Percentiles rank a stretch among this genome's conserved stretches.
These are phyloP conservation scores for Zygotorulaspora sp. DNA, from an alignment of 805 yeast genomes.

Conservation along the genomic window DNA sequence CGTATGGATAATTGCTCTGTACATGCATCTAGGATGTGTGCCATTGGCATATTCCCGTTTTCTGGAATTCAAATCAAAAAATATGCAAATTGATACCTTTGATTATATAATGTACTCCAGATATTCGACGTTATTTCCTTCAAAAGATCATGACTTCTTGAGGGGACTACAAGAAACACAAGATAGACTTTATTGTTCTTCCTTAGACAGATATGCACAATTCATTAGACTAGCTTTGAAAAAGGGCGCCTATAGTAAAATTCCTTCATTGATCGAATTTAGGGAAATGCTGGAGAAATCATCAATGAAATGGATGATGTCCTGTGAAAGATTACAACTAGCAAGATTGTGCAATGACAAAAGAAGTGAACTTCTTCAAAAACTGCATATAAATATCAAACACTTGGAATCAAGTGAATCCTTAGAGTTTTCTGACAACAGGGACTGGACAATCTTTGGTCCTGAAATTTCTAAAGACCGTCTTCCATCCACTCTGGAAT, in stretches of 20 bases:
- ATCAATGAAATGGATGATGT: slow-evolving; percentile 38
- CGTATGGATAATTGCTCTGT: slow-evolving; percentile 66
- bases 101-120: slow-evolving; percentile 51
- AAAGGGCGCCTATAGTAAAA: slow-evolving; percentile 57
- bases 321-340: slow-evolving; percentile 22
- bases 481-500: slow-evolving; percentile 15
- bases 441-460: slow-evolving; percentile 29
- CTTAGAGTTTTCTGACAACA: slow-evolving; percentile 18
- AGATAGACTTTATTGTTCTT: slow-evolving; percentile 46
- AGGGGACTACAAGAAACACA: slow-evolving; percentile 35
- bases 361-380: slow-evolving; percentile 16
- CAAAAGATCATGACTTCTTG: slow-evolving; percentile 32
- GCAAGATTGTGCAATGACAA: slow-evolving; percentile 33
- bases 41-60: slow-evolving; percentile 49
- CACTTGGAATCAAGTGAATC: slow-evolving; percentile 32
- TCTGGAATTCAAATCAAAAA: slow-evolving; percentile 56
- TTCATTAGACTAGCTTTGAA: slow-evolving; percentile 53
- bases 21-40: slow-evolving; percentile 52
- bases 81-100: slow-evolving; percentile 70
- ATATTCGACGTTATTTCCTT: slow-evolving; percentile 44
- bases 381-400: slow-evolving; percentile 25
- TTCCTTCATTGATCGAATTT: slow-evolving; percentile 62
- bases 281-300: slow-evolving; percentile 50
- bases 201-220: slow-evolving; percentile 49
- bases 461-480: slow-evolving; percentile 7